These are phyloP conservation scores for Vaccinium myrtillus DNA, from an alignment of 148 eudicot species.

Conservation along the genomic window DNA sequence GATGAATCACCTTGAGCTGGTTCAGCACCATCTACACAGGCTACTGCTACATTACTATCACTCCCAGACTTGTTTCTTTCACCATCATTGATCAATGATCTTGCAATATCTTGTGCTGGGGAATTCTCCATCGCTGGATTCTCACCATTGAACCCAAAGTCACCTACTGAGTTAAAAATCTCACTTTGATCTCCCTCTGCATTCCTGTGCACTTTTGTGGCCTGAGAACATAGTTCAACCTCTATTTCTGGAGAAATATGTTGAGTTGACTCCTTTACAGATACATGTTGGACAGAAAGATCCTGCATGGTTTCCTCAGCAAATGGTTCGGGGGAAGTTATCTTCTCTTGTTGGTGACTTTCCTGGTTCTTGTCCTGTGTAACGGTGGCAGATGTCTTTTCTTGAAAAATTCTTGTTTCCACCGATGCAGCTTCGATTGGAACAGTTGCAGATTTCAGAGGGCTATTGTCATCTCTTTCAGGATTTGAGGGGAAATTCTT, in stretches of 20 bases:
- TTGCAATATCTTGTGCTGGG: conserved; percentile 14
- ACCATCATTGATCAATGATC: conserved; percentile 16
- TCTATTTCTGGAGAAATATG: conserved; percentile 30
- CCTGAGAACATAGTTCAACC: conserved; percentile 31
- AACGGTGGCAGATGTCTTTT: conserved; percentile 16
- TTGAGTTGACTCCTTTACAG: conserved; percentile 29
- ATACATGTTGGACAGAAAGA: conserved; percentile 20
- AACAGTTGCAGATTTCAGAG: conserved; percentile 28
- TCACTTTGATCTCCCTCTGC: conserved; percentile 27
- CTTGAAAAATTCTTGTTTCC: conserved; percentile 26
- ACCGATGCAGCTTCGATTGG: conserved; percentile 23
- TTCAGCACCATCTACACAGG: conserved; percentile 12
- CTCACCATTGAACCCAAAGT: conserved; percentile 22
- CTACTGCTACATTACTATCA: conserved; percentile 17
- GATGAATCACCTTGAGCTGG: conserved; percentile 21
- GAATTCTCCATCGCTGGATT: conserved; percentile 15
- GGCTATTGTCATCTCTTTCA: conserved; percentile 8
- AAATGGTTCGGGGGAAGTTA: conserved; percentile 25
- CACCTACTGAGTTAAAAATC: conserved; percentile 16
- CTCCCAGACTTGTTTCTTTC: conserved; percentile 24
- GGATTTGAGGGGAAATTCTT: conserved; percentile 23
- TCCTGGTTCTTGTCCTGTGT: conserved; percentile 27
- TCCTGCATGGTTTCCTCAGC: conserved; percentile 24
- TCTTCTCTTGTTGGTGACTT: conserved; percentile 25
- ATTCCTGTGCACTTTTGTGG: conserved; percentile 18